Evolutionary conservation across 768 basidiomycete genomes (phyloP), one percentile per base, ranked within the genome.

Genomic region (Cubamyces sp.): DNA sequence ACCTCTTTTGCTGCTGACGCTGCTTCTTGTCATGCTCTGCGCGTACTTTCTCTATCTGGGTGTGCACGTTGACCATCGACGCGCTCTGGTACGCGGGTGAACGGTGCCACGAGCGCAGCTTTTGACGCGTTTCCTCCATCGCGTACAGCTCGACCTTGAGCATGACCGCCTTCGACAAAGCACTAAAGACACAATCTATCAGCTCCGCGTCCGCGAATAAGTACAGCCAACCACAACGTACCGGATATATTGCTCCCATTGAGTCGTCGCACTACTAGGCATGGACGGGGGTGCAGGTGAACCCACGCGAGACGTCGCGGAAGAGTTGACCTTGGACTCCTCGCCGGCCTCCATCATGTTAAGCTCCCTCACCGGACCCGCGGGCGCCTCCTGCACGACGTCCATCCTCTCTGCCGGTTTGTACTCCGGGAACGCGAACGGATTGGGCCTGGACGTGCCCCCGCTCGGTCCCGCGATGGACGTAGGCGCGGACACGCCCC

Each of bases 371-470:
- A 41, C 49, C 1, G 9, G 18, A 12, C n/a, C 50, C n/a, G 37
- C 26, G 5, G 39, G 3, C 23, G 21, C 23, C 23, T 51, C 41
- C 4, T 14, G 30, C 1, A 28, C 42, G 16, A 46, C 50, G 18
- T 52, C 52, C 62, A 55, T 51, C 47, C 43, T 37, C 52, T 64
- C 62, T 5, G 62, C 37, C 6, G 57, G 56, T 1, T 19, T 39
- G 37, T 63, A 64, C 46, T 18, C 37, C 15, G 62, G 57, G 23
- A 64, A 64, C 0, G 53, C 19, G 40, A 64, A 64, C 19, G 62
- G 62, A 7, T 64, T 64, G 12, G 34, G 14, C 42, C 52, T 52
- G 3, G 62, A 48, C 8, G 57, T 9, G 26, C 15, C 28, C 18
- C 46, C 52, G n/a, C 48, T 53, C 1, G 51, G 43, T 18, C 56